Conservation (phyloP, 2,329 filamentous ascomycete genomes). For the Aspergillus calidoustus region DNA sequence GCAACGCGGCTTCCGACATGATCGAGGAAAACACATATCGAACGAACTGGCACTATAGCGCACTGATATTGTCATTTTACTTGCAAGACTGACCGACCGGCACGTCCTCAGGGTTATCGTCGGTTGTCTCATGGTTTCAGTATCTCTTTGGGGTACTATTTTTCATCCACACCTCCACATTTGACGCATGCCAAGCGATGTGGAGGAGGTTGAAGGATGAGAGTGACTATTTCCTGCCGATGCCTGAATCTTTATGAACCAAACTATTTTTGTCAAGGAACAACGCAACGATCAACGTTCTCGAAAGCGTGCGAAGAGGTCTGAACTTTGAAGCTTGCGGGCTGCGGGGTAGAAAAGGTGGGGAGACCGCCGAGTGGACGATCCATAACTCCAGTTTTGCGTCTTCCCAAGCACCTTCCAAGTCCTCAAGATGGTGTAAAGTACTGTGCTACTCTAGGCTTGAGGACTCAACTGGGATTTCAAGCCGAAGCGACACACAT, state of each 20-base stretch:
- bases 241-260: neutral
- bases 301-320: neutral
- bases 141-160: neutral
- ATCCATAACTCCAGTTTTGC: slow-evolving; percentile 4
- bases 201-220: neutral
- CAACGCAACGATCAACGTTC: neutral
- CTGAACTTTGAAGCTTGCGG: slow-evolving; percentile 6
- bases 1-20: neutral
- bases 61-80: neutral
- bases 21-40: neutral
- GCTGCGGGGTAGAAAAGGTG: slow-evolving; percentile 19
- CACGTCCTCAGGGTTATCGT: neutral
- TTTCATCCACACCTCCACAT: neutral
- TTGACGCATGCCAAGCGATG: neutral
- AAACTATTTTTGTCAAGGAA: slow-evolving; percentile 2
- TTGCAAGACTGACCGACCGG: neutral
- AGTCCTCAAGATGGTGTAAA: neutral
- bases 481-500: neutral
- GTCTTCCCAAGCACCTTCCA: neutral
- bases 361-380: slow-evolving; percentile 10
- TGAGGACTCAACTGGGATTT: neutral
- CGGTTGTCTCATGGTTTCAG: neutral
- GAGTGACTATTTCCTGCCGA: neutral
- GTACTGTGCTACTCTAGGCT: neutral
- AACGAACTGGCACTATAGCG: neutral